These are phyloP conservation scores for Stephanodiscus triporus DNA, from an alignment of 108 stramenopile species.

Conservation along the genomic window DNA sequence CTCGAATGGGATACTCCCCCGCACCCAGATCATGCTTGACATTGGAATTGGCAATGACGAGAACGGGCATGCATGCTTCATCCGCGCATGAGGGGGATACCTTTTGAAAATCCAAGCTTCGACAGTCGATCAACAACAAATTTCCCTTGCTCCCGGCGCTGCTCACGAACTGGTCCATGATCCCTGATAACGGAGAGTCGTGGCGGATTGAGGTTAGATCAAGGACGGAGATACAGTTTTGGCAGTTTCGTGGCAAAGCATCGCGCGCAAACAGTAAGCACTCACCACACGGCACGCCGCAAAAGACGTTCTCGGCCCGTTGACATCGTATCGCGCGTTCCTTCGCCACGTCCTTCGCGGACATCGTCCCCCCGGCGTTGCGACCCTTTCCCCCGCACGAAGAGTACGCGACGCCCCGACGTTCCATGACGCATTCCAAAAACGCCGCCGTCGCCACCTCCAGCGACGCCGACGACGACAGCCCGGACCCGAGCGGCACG, in stretches of 20 bases:
- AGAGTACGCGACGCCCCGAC: constrained; percentile 55
- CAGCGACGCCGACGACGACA: constrained; percentile 76
- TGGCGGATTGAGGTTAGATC: no score
- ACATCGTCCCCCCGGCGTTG: constrained; percentile 15
- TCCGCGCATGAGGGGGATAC: constrained; percentile 62
- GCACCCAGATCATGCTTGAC: constrained; percentile 89
- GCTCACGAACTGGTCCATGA: constrained; percentile 46
- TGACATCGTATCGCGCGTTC: constrained; percentile 85
- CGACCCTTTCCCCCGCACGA: constrained; percentile 14
- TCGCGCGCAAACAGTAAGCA: not conserved
- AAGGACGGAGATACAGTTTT: not conserved
- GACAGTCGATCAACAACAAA: constrained; percentile 92
- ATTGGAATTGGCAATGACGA: constrained; percentile 93
- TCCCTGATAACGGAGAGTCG: not conserved
- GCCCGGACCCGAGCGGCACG: constrained; percentile 92
- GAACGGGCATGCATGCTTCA: constrained; percentile 48
- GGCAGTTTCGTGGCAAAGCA: not conserved
- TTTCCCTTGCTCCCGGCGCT: constrained; percentile 70
- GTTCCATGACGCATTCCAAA: constrained; percentile 64
- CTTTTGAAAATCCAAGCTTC: constrained; percentile 55
- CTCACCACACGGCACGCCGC: constrained; percentile 90
- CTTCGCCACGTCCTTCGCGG: constrained; percentile 34
- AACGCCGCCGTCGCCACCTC: constrained; percentile 83
- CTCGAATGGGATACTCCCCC: constrained; percentile 91
- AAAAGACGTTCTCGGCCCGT: constrained; percentile 93